Evolutionary conservation across 345 rosid species (phyloP), one percentile per base, ranked within the genome.

Genomic region (Litchi chinensis): DNA sequence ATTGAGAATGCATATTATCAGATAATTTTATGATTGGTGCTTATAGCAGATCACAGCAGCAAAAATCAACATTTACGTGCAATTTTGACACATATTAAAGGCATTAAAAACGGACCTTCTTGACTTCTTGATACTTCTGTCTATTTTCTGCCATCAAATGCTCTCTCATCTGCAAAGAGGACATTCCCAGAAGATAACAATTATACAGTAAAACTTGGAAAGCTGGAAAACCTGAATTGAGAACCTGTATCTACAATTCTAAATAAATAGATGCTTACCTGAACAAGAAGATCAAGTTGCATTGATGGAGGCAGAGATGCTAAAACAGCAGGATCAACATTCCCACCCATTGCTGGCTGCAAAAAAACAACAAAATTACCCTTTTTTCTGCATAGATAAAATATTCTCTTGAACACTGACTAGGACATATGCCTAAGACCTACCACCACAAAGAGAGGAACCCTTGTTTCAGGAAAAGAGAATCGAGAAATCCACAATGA

Each of bases 91-190:
- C 19, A 48, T 2, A 67, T 54, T 77, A 24, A 15, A 50, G 18
- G 48, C 15, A 76, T 70, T 74, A 28, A 73, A 18, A 65, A 82
- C 86, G 62, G 71, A 96, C 99, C 98, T 96, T 94, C 86, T 94
- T 94, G 64, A 96, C 95, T 92, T 90, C 90, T 79, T 96, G 98
- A 88, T 96, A 96, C 81, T 88, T 89, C 81, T 96, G 97, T 79
- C 97, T 86, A 85, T 96, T 96, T 86, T 94, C 98, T 74, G 97
- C 97, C 95, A 96, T 96, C 90, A 91, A 82, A 75, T 87, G 88
- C 87, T 96, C 99, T 85, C 97, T 90, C 97, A 96, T 94, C 99
- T 96, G 80, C 81, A 43, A 74, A 67, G 40, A 78, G 26, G 69
- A 56, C 41, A 67, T 39, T 48, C 50, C 59, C 16, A 22, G 19